phyloP scores from a whole-genome alignment of 2,329 filamentous ascomycete species.

The Sphaerulina vaccinii region DNA sequence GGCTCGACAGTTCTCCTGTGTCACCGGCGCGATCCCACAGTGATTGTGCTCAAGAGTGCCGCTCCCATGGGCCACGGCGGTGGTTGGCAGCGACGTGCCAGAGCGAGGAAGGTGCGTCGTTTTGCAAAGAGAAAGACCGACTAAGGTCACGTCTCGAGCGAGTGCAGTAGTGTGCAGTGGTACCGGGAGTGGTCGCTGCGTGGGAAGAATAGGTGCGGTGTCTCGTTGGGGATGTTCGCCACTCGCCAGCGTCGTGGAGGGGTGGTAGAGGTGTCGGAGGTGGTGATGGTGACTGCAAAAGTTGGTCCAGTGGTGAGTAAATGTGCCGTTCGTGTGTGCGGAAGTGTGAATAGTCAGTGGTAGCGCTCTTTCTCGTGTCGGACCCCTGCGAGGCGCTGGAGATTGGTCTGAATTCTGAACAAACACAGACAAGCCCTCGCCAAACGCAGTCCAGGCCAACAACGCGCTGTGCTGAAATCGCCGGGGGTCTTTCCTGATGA shows the following conservation, averaged over 20 bases:
- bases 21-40: slow-evolving; percentile 35
- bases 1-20: slow-evolving; percentile 21
- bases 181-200: not conserved
- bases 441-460: too few relatives aligned
- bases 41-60: slow-evolving; percentile 19
- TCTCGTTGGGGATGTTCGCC: too few relatives aligned
- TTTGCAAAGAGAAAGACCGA: slow-evolving; percentile 2
- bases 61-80: slow-evolving; percentile 29
- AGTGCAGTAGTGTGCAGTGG: slow-evolving; percentile 5
- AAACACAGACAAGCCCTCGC: too few relatives aligned
- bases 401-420: too few relatives aligned
- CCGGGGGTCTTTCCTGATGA: too few relatives aligned
- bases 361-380: too few relatives aligned
- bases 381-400: too few relatives aligned
- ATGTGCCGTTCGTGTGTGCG: too few relatives aligned
- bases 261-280: not conserved
- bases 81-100: slow-evolving; percentile 14
- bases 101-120: slow-evolving; percentile 11
- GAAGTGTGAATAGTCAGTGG: too few relatives aligned
- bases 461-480: too few relatives aligned
- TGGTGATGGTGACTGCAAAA: not conserved
- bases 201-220: not conserved
- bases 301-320: not conserved
- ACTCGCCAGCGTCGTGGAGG: not conserved
- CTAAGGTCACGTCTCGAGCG: slow-evolving; percentile 1